Percentiles rank a stretch among this genome's conserved stretches.
phyloP scores from a whole-genome alignment of 768 basidiomycete species.

The Tylopilus felleus region DNA sequence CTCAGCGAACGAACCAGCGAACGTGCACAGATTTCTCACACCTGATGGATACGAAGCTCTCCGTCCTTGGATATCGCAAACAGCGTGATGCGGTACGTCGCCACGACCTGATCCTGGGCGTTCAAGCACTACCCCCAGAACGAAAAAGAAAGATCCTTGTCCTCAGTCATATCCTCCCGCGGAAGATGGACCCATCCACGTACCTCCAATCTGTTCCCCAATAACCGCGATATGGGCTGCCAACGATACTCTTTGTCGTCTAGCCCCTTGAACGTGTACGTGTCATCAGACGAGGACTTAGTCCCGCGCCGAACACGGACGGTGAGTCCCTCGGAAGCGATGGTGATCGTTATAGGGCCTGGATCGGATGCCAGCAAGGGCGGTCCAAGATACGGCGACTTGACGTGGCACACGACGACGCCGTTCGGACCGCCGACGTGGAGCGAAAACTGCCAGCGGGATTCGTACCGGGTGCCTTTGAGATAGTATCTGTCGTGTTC shows the following conservation, averaged over 20 bases:
- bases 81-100: conserved; percentile 30
- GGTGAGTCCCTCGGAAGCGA: conserved; percentile 6
- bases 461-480: conserved; percentile 15
- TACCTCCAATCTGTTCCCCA: conserved; percentile 22
- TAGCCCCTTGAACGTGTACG: conserved; percentile 21
- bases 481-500: conserved; percentile 22
- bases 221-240: conserved; percentile 12
- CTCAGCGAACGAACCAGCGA: neutral
- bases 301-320: conserved; percentile 13
- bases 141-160: neutral
- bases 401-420: conserved; percentile 20
- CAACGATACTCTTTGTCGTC: conserved; percentile 27
- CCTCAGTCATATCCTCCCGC: neutral
- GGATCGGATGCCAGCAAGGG: conserved; percentile 10
- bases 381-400: conserved; percentile 30
- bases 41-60: conserved; percentile 29
- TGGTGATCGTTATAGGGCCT: conserved; percentile 17
- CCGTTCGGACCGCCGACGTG: conserved; percentile 19
- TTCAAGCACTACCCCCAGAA: conserved; percentile 20
- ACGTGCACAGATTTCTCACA: conserved; percentile 6
- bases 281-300: neutral
- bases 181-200: neutral
- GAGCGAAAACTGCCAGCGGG: conserved; percentile 25
- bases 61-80: conserved; percentile 32
- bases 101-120: conserved; percentile 21